A percentile compares a stretch with the other conserved stretches of the same genome.
phyloP scores from a whole-genome alignment of 495 filamentous ascomycete genomes.

The Lophiotrema nucula region DNA sequence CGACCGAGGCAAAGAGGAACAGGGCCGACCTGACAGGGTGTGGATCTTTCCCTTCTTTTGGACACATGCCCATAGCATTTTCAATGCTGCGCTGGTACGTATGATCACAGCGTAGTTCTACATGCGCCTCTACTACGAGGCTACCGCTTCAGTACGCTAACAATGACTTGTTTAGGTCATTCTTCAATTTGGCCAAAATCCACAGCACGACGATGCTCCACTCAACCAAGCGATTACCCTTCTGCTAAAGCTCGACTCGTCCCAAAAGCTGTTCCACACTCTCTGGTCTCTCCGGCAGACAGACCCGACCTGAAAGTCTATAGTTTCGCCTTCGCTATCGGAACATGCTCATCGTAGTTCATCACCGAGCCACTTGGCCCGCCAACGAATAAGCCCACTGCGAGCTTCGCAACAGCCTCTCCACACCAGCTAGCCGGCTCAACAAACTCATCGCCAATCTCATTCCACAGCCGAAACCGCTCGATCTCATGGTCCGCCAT shows the following conservation, averaged over 20 bases:
- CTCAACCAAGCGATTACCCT: not conserved
- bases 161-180: too few relatives aligned
- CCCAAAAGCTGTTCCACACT: not conserved
- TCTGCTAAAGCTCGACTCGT: not conserved
- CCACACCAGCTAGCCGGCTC: conserved; percentile 18
- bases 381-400: conserved; percentile 1
- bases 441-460: conserved; percentile 12
- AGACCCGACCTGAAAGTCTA: too few relatives aligned
- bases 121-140: too few relatives aligned
- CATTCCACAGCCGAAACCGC: conserved; percentile 5
- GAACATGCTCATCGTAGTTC: conserved; percentile 16
- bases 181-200: not conserved
- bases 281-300: not conserved
- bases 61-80: not conserved
- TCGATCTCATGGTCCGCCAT: conserved; percentile 21
- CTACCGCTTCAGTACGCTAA: too few relatives aligned
- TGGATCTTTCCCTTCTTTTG: not conserved
- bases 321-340: conserved; percentile 1
- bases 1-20: not conserved
- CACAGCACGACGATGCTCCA: not conserved
- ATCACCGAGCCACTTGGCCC: conserved; percentile 3
- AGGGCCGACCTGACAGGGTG: not conserved
- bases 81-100: not conserved
- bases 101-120: too few relatives aligned
- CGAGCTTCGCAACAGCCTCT: not conserved